These are phyloP conservation scores for Ceratocystis alfenasii DNA, from an alignment of 2,329 filamentous ascomycete species.

Conservation along the genomic window DNA sequence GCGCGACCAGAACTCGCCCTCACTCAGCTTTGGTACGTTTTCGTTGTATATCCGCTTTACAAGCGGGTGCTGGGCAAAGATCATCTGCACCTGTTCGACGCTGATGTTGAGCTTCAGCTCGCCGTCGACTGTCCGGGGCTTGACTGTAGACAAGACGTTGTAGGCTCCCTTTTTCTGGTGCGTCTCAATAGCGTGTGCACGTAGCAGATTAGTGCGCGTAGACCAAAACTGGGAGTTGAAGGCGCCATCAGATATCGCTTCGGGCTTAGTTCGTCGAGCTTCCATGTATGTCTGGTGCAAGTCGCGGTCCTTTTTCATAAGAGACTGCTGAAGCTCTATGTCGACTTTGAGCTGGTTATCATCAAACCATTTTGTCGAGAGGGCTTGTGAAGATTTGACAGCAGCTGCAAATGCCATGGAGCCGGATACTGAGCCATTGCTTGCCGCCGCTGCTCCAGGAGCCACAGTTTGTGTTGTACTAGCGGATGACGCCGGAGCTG, in stretches of 20 bases:
- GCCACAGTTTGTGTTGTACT: conserved; percentile 24
- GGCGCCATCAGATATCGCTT: conserved; percentile 64
- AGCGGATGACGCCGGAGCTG: conserved; percentile 24
- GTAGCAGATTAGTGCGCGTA: conserved; percentile 69
- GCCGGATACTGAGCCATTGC: conserved; percentile 37
- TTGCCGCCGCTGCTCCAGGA: conserved; percentile 19
- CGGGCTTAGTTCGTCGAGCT: conserved; percentile 68
- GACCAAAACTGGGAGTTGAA: conserved; percentile 96
- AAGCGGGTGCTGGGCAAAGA: conserved; percentile 85
- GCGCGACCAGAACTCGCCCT: conserved; percentile 78
- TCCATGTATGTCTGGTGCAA: conserved; percentile 81
- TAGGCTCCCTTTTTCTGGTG: conserved; percentile 80
- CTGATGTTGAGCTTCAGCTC: conserved; percentile 72
- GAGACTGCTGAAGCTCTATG: conserved; percentile 71
- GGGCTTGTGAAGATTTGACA: conserved; percentile 41
- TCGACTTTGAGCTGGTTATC: conserved; percentile 67
- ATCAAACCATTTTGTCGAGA: conserved; percentile 59
- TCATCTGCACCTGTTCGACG: conserved; percentile 82
- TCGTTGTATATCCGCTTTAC: conserved; percentile 87
- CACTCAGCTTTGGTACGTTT: conserved; percentile 68
- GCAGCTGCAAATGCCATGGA: conserved; percentile 70
- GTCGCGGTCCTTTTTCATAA: conserved; percentile 66
- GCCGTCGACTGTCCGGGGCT: conserved; percentile 63
- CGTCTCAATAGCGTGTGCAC: conserved; percentile 80
- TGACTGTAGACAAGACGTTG: conserved; percentile 85